Conservation (phyloP, 2,329 filamentous ascomycete genomes). For the Emericellopsis cladophorae region DNA sequence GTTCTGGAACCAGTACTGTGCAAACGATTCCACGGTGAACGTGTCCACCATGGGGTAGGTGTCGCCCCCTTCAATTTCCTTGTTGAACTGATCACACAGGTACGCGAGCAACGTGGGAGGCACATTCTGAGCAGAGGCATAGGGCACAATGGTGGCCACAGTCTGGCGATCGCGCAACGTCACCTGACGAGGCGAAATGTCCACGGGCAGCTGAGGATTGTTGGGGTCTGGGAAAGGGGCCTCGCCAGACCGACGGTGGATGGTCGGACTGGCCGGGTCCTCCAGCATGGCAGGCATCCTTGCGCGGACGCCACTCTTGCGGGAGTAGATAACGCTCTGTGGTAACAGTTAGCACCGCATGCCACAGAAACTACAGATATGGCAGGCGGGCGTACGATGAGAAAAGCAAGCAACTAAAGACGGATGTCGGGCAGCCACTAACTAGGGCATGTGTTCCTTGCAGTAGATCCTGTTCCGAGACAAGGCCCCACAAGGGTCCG, state of each 20-base stretch:
- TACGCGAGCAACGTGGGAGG: slow-evolving; percentile 63
- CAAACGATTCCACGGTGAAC: slow-evolving; percentile 63
- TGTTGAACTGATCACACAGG: slow-evolving; percentile 72
- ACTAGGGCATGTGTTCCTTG: no score
- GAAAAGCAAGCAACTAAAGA: no score
- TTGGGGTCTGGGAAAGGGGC: slow-evolving; percentile 51
- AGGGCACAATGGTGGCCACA: slow-evolving; percentile 71
- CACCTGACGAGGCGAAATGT: slow-evolving; percentile 63
- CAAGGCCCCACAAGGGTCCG: no score
- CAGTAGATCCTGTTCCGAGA: no score
- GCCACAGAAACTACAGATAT: no score
- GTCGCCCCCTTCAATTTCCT: slow-evolving; percentile 84
- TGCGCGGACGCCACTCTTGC: neutral
- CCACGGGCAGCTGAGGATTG: slow-evolving; percentile 49
- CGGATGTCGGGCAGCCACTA: no score
- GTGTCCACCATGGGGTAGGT: slow-evolving; percentile 81
- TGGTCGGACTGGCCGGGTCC: slow-evolving; percentile 58
- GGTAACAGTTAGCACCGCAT: no score
- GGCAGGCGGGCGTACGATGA: no score
- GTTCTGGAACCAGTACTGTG: slow-evolving; percentile 80
- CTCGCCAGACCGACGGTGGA: slow-evolving; percentile 56
- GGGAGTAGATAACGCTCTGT: no score
- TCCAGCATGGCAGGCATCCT: slow-evolving; percentile 68
- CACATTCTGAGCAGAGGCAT: slow-evolving; percentile 65
- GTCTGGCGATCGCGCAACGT: slow-evolving; percentile 76